phyloP scores from a whole-genome alignment of 768 basidiomycete species.

The Leccinum obscurum region DNA sequence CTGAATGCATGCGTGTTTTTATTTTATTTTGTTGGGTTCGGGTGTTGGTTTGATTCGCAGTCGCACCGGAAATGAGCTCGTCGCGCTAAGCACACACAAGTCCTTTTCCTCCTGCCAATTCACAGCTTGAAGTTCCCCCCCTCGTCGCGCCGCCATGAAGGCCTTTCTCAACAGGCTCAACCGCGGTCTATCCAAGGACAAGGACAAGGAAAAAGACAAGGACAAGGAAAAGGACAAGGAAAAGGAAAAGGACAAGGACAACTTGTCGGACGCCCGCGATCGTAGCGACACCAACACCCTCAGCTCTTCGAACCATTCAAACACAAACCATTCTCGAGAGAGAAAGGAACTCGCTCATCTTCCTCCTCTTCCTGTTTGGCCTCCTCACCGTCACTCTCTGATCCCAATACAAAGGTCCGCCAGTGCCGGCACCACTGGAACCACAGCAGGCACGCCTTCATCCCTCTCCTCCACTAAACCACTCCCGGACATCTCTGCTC shows the following conservation, averaged over 20 bases:
- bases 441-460: constrained; percentile 42
- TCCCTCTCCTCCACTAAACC: constrained; percentile 63
- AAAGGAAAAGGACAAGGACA: constrained; percentile 30
- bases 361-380: constrained; percentile 70
- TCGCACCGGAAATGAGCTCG: constrained; percentile 24
- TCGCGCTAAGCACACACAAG: constrained; percentile 14
- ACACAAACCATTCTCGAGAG: constrained; percentile 42
- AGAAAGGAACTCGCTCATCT: constrained; percentile 51
- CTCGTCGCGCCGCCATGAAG: constrained; percentile 56
- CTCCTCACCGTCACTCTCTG: constrained; percentile 41
- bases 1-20: background rate
- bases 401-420: constrained; percentile 32
- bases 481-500: constrained; percentile 61
- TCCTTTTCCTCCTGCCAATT: background rate
- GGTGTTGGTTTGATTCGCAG: constrained; percentile 10
- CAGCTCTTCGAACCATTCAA: constrained; percentile 30
- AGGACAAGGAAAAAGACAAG: constrained; percentile 12
- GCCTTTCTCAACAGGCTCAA: constrained; percentile 80
- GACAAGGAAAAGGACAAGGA: constrained; percentile 19
- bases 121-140: background rate
- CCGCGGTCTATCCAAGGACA: constrained; percentile 50
- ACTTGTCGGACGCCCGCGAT: constrained; percentile 21
- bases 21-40: background rate
- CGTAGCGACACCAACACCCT: constrained; percentile 35
- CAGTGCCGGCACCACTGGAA: constrained; percentile 32